A percentile compares a stretch with the other conserved stretches of the same genome.
Evolutionary conservation across 2,329 filamentous ascomycete genomes (phyloP).

Genomic region (Alternaria alternata): DNA sequence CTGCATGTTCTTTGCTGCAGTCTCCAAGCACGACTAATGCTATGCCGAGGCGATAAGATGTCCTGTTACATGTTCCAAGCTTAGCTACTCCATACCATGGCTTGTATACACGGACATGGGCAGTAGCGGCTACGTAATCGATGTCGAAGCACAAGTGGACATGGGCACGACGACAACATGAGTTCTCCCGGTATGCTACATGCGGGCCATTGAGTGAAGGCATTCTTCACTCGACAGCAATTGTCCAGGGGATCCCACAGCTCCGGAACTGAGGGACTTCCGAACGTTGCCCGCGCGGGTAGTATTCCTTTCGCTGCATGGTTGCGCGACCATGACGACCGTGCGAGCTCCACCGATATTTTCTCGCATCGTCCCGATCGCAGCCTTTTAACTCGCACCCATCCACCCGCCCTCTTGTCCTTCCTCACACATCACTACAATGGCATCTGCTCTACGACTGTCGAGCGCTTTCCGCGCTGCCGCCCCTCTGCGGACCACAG

Average conservation of each 20-base stretch:
- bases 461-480: constrained; percentile 82
- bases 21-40: not conserved
- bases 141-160: not conserved
- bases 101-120: not conserved
- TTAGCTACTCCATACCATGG: not conserved
- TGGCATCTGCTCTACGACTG: constrained; percentile 85
- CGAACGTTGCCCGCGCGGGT: constrained; percentile 16
- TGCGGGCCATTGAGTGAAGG: not conserved
- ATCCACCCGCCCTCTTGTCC: constrained; percentile 47
- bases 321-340: constrained; percentile 15
- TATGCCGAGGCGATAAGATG: constrained; percentile 8
- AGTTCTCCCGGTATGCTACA: not conserved
- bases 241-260: constrained; percentile 1
- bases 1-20: not conserved
- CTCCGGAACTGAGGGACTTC: constrained; percentile 16
- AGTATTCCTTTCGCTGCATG: constrained; percentile 9
- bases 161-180: not conserved
- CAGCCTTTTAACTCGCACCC: constrained; percentile 39
- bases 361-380: constrained; percentile 33
- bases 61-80: constrained; percentile 3
- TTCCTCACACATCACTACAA: constrained; percentile 59
- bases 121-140: not conserved
- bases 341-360: constrained; percentile 34
- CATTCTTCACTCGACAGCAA: not conserved
- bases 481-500: constrained; percentile 69